These are phyloP conservation scores for Eurotiales sp. DNA, from an alignment of 2,329 filamentous ascomycete genomes.

Conservation along the genomic window DNA sequence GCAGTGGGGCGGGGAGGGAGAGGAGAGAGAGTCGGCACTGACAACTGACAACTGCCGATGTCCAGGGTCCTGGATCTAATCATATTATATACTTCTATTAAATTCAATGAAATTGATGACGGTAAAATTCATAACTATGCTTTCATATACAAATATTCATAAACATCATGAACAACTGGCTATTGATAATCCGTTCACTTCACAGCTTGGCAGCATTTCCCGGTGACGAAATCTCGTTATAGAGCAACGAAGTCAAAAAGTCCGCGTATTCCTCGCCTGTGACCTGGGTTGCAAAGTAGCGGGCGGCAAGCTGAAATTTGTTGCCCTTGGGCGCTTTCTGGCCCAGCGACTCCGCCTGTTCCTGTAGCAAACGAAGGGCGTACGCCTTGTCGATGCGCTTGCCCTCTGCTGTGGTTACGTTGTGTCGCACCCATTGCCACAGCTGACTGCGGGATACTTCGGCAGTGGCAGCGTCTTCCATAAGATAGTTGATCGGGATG, in stretches of 20 bases:
- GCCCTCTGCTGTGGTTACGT: conserved; percentile 75
- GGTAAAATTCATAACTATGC: conserved; percentile 4
- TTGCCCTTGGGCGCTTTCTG: conserved; percentile 77
- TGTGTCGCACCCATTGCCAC: conserved; percentile 87
- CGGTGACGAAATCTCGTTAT: conserved; percentile 49
- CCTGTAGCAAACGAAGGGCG: conserved; percentile 77
- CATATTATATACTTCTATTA: too few relatives aligned
- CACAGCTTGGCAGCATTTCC: conserved; percentile 66
- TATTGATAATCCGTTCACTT: conserved; percentile 19
- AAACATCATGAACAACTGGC: neutral
- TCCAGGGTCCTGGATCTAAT: too few relatives aligned
- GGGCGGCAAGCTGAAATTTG: conserved; percentile 84
- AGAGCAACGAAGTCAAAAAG: conserved; percentile 62
- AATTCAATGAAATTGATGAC: too few relatives aligned
- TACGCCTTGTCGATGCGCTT: conserved; percentile 92
- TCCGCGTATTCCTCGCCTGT: conserved; percentile 97
- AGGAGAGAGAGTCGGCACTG: too few relatives aligned
- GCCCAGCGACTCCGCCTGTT: conserved; percentile 73
- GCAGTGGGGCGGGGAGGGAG: too few relatives aligned
- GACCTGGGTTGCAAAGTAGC: conserved; percentile 90
- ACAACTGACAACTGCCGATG: too few relatives aligned
- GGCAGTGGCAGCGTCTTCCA: conserved; percentile 97
- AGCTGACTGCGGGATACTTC: conserved; percentile 93
- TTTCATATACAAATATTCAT: conserved; percentile 4
- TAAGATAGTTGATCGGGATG: conserved; percentile 95